These are phyloP conservation scores for Trichophyton schoenleinii DNA, from an alignment of 2,329 filamentous ascomycete genomes.

Conservation along the genomic window DNA sequence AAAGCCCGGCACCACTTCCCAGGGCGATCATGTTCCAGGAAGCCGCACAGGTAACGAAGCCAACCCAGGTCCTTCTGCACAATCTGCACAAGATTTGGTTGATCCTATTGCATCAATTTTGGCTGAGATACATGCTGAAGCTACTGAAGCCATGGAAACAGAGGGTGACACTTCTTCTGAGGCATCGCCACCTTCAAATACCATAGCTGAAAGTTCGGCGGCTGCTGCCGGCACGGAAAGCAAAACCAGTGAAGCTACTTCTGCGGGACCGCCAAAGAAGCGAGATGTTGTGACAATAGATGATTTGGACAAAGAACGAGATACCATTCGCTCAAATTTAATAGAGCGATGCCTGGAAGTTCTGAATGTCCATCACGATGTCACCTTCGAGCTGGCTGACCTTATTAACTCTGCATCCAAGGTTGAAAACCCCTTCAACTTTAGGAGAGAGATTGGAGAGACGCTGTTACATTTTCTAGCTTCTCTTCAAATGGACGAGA, in stretches of 20 bases:
- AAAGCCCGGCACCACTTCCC: constrained; percentile 14
- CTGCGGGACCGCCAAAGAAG: constrained; percentile 14
- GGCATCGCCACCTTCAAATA: constrained; percentile 27
- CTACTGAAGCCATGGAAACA: constrained; percentile 21
- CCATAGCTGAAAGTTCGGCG: constrained; percentile 16
- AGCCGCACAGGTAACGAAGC: neutral
- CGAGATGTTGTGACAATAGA: constrained; percentile 49
- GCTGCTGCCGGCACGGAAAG: constrained; percentile 14
- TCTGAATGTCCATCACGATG: constrained; percentile 71
- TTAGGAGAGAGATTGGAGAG: constrained; percentile 61
- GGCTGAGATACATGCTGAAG: constrained; percentile 12
- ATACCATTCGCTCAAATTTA: constrained; percentile 58
- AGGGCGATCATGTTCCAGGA: constrained; percentile 10
- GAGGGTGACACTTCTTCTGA: constrained; percentile 27
- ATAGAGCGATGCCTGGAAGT: constrained; percentile 87
- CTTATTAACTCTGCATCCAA: constrained; percentile 64
- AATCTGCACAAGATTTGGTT: constrained; percentile 4
- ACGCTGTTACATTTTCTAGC: constrained; percentile 77
- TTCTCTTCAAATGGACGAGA: constrained; percentile 47
- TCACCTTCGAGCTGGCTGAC: constrained; percentile 83
- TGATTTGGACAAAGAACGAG: constrained; percentile 63
- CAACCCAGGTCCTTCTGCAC: neutral
- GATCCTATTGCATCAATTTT: constrained; percentile 13
- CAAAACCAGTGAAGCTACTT: constrained; percentile 17
- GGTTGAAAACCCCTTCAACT: constrained; percentile 45